A percentile compares a stretch with the other conserved stretches of the same genome.
These are phyloP conservation scores for Emergomyces orientalis DNA, from an alignment of 2,329 filamentous ascomycete species.

Conservation along the genomic window DNA sequence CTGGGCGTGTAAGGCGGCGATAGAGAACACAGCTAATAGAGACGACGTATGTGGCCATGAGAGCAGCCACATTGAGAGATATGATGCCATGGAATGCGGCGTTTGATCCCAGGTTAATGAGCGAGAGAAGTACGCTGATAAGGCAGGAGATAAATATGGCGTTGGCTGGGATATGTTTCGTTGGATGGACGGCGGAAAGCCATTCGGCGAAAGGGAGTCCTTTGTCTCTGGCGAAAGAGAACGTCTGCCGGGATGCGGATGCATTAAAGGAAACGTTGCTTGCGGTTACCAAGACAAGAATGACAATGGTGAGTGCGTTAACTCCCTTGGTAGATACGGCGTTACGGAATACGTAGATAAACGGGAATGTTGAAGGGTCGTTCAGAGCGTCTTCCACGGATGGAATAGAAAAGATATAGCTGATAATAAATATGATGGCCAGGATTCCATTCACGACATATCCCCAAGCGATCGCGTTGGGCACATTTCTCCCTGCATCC, in stretches of 20 bases:
- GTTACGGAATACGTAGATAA: conserved; percentile 37
- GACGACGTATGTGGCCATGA: conserved; percentile 36
- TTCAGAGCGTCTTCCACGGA: conserved; percentile 26
- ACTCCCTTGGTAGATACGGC: conserved; percentile 37
- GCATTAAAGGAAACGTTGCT: conserved; percentile 41
- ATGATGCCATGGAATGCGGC: conserved; percentile 37
- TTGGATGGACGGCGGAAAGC: conserved; percentile 23
- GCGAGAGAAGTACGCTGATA: conserved; percentile 30
- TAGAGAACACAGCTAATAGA: conserved; percentile 41
- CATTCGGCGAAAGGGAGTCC: conserved; percentile 26
- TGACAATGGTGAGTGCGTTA: conserved; percentile 23
- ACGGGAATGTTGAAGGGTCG: conserved; percentile 29
- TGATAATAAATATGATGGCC: conserved; percentile 30
- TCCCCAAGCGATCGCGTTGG: conserved; percentile 28
- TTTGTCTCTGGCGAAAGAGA: conserved; percentile 25
- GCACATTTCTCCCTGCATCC: conserved; percentile 29
- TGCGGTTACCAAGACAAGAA: conserved; percentile 26
- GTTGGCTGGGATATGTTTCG: conserved; percentile 21
- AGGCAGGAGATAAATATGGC: conserved; percentile 22
- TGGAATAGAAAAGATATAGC: conserved; percentile 29
- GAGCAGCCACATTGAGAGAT: conserved; percentile 30
- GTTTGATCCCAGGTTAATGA: conserved; percentile 39
- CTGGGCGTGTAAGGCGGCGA: conserved; percentile 32
- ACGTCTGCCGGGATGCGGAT: conserved; percentile 14
- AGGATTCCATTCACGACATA: conserved; percentile 29